Percentiles rank a stretch among this genome's conserved stretches.
Conservation (phyloP, 352 stramenopile species). For the Thraustochytrium sp. region DNA sequence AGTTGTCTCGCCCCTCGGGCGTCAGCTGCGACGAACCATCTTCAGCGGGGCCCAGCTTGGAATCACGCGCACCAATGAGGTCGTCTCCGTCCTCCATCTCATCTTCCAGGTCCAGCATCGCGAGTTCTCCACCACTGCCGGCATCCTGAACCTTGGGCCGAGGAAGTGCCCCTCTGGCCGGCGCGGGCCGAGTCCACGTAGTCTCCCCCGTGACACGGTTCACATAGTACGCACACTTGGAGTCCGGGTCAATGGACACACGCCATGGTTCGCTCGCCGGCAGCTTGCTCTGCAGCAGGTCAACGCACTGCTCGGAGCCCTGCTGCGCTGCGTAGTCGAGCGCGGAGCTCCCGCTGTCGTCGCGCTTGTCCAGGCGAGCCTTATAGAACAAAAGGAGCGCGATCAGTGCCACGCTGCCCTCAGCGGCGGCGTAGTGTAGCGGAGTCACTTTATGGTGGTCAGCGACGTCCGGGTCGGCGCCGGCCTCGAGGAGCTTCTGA, state of each 20-base stretch:
- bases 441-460: not conserved
- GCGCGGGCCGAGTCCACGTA: not conserved
- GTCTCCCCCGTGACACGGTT: constrained; percentile 3
- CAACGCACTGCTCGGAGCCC: not conserved
- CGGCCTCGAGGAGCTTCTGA: not conserved
- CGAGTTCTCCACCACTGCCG: too few species aligned
- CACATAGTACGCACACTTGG: not conserved
- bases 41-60: too few species aligned
- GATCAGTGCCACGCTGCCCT: not conserved
- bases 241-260: not conserved
- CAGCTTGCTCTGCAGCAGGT: not conserved
- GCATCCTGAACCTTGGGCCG: too few species aligned
- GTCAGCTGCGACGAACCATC: too few species aligned
- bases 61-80: too few species aligned
- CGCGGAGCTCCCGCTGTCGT: not conserved
- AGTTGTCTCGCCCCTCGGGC: too few species aligned
- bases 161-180: not conserved
- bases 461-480: not conserved
- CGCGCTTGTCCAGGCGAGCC: not conserved
- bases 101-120: too few species aligned
- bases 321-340: not conserved
- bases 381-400: constrained; percentile 14
- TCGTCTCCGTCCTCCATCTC: too few species aligned
- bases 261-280: not conserved
- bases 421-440: constrained; percentile 20